Conservation (phyloP, 495 filamentous ascomycete genomes). For the Astrothelium subdiscretum region DNA sequence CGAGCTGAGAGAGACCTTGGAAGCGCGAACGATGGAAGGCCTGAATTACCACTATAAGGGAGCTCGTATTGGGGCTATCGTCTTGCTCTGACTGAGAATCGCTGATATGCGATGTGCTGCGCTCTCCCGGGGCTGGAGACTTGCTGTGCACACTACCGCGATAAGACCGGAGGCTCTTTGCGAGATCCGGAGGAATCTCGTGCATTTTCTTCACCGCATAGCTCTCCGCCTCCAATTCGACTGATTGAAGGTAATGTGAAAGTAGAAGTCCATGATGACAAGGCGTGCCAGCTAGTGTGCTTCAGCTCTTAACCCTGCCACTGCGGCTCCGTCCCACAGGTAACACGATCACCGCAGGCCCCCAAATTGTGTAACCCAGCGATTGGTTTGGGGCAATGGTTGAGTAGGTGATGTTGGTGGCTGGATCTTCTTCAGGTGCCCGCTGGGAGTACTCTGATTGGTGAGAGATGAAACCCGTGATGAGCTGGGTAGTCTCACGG, state of each 20-base stretch:
- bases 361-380: neutral
- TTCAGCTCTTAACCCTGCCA: neutral
- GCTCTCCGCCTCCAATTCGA: neutral
- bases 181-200: constrained; percentile 12
- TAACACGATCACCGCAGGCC: neutral
- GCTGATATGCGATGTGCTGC: neutral
- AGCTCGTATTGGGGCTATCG: neutral
- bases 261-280: neutral
- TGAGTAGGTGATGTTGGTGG: neutral
- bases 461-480: neutral
- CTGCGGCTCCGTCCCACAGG: no score
- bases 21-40: neutral
- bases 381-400: neutral
- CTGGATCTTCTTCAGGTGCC: neutral
- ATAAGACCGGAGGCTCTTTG: constrained; percentile 9
- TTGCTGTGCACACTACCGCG: constrained; percentile 11
- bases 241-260: neutral
- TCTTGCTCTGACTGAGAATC: neutral
- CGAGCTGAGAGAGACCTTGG: neutral
- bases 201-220: constrained; percentile 6
- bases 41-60: neutral
- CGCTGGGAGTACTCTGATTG: neutral
- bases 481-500: neutral
- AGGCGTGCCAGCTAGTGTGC: neutral
- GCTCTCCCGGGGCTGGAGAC: neutral